phyloP scores from a whole-genome alignment of 371 early-diverging fungal species.

The Rhizopus sp. region DNA sequence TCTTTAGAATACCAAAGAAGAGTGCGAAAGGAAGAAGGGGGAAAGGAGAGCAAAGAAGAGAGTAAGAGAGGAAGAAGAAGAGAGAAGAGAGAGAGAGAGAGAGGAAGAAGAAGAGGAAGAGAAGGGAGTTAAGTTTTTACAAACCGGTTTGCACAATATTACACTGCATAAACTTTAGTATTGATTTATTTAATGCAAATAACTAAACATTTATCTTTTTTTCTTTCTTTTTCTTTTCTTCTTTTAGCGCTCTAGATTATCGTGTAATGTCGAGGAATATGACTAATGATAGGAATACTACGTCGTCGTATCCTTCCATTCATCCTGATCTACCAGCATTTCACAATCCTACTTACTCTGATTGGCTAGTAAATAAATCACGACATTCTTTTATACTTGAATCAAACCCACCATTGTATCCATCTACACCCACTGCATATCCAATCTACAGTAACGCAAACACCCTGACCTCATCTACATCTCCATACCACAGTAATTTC shows the following conservation, averaged over 20 bases:
- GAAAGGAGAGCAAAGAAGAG: neutral
- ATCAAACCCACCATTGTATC: neutral
- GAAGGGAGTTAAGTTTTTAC: neutral
- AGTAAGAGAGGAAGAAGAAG: neutral
- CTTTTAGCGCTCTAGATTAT: neutral
- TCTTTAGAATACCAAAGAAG: too few species aligned
- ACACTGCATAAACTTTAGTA: neutral
- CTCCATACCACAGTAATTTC: conserved; percentile 1
- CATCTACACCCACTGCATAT: neutral
- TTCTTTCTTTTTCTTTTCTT: neutral
- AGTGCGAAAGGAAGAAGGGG: too few species aligned
- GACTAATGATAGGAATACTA: neutral
- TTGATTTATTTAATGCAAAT: conserved; percentile 5
- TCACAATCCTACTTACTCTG: neutral
- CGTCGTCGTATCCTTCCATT: neutral
- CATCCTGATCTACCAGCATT: conserved; percentile 5
- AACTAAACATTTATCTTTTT: neutral
- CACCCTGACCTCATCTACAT: neutral
- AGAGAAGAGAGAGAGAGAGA: neutral
- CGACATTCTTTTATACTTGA: neutral
- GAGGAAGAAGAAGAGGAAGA: neutral
- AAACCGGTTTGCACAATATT: conserved; percentile 2
- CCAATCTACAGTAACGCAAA: neutral
- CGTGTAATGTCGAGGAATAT: conserved; percentile 2
- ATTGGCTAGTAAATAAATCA: neutral